phyloP scores from a whole-genome alignment of 73 alveolate genomes.

The Tetrahymena borealis region DNA sequence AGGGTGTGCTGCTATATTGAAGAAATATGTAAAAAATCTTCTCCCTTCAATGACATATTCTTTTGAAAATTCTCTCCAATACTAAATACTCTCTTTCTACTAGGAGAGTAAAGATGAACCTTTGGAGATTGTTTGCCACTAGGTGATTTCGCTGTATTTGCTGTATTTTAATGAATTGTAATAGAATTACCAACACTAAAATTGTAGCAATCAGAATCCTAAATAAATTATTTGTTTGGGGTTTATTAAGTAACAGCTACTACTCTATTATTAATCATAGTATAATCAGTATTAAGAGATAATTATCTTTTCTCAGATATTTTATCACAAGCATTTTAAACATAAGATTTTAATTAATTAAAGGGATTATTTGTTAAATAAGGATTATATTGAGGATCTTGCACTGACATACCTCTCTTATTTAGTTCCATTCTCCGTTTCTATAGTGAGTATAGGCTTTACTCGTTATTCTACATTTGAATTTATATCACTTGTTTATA shows the following conservation, averaged over 20 bases:
- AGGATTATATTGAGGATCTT: background rate
- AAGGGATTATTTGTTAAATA: background rate
- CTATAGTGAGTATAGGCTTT: background rate
- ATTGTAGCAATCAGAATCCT: background rate
- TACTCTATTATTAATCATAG: background rate
- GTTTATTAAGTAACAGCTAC: background rate
- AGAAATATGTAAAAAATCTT: background rate
- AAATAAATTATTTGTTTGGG: background rate
- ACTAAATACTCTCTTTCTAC: background rate
- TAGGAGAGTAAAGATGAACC: background rate
- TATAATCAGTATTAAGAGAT: background rate
- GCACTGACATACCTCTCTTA: background rate
- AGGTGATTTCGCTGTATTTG: background rate
- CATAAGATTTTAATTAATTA: background rate
- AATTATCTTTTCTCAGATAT: background rate
- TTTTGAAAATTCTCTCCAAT: background rate
- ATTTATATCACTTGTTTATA: background rate
- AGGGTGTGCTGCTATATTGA: background rate
- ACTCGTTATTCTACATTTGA: background rate
- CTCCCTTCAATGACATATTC: background rate
- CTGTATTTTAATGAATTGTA: background rate
- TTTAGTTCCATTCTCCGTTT: background rate
- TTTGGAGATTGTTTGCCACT: background rate
- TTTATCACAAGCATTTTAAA: background rate
- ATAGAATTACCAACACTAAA: background rate